Evolutionary conservation across 2,329 filamentous ascomycete species (phyloP).

Genomic region (Myotisia sp.): DNA sequence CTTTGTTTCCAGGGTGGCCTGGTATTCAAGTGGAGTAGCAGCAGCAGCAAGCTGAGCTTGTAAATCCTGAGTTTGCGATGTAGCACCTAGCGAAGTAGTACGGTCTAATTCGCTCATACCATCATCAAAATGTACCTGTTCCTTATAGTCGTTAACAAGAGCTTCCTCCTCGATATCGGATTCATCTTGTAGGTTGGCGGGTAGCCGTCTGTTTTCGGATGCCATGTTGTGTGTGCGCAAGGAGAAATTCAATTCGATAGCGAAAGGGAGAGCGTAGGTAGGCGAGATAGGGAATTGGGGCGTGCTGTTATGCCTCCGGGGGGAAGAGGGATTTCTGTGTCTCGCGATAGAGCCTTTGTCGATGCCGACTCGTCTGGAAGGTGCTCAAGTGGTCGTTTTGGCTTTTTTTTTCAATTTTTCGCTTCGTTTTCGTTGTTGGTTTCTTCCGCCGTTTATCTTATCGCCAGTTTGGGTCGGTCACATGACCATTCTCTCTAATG

Average conservation of each 20-base stretch:
- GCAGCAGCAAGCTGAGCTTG: constrained; percentile 83
- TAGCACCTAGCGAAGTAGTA: constrained; percentile 53
- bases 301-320: too few species aligned
- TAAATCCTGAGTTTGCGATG: constrained; percentile 73
- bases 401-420: too few species aligned
- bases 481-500: too few species aligned
- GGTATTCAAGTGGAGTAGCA: constrained; percentile 89
- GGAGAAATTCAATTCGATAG: constrained; percentile 5
- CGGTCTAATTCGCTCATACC: constrained; percentile 69
- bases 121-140: constrained; percentile 90
- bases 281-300: too few species aligned
- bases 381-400: too few species aligned
- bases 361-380: too few species aligned
- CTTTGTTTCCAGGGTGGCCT: constrained; percentile 88
- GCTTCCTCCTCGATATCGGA: constrained; percentile 94
- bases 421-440: too few species aligned
- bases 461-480: too few species aligned
- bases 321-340: too few species aligned
- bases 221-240: constrained; percentile 34
- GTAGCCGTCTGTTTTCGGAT: constrained; percentile 31
- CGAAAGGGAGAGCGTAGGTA: neutral
- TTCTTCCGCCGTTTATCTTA: too few species aligned
- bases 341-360: too few species aligned
- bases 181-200: constrained; percentile 49
- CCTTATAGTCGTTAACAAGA: constrained; percentile 86